Conservation (phyloP, 2,329 filamentous ascomycete genomes). For the Sporothrix globosa region DNA sequence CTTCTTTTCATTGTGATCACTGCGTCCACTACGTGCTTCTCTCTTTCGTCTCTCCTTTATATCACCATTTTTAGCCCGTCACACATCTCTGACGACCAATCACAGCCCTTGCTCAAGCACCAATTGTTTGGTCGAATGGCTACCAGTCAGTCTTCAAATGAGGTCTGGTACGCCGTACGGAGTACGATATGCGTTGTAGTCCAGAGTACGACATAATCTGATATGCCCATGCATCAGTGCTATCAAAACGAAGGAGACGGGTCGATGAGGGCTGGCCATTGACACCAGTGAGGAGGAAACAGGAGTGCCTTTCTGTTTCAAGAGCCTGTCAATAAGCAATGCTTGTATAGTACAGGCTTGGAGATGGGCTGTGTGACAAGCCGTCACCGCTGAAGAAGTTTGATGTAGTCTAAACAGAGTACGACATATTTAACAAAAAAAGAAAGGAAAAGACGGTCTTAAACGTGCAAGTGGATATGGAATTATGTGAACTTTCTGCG, state of each 20-base stretch:
- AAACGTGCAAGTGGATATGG: too few species aligned
- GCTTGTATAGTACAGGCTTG: not conserved
- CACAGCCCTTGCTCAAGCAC: not conserved
- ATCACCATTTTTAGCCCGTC: not conserved
- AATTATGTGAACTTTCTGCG: too few species aligned
- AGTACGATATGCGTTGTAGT: not conserved
- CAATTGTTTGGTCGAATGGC: not conserved
- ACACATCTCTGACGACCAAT: not conserved
- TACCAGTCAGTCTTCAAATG: too few species aligned
- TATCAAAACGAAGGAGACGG: not conserved
- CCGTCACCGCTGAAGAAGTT: not conserved
- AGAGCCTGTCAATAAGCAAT: not conserved
- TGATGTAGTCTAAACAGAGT: not conserved
- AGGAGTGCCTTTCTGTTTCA: slow-evolving; percentile 8
- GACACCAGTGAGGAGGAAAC: not conserved
- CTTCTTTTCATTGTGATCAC: not conserved
- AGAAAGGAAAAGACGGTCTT: too few species aligned
- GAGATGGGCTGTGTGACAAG: not conserved
- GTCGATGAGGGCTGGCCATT: not conserved
- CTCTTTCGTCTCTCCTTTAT: not conserved
- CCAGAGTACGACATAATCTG: not conserved
- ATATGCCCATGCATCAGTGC: not conserved
- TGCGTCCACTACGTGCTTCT: not conserved
- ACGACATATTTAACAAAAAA: too few species aligned
- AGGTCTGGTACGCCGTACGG: too few species aligned